Percentiles rank a stretch among this genome's conserved stretches.
phyloP scores from a whole-genome alignment of 441 rosid genomes.

The Populus trichocarpa region DNA sequence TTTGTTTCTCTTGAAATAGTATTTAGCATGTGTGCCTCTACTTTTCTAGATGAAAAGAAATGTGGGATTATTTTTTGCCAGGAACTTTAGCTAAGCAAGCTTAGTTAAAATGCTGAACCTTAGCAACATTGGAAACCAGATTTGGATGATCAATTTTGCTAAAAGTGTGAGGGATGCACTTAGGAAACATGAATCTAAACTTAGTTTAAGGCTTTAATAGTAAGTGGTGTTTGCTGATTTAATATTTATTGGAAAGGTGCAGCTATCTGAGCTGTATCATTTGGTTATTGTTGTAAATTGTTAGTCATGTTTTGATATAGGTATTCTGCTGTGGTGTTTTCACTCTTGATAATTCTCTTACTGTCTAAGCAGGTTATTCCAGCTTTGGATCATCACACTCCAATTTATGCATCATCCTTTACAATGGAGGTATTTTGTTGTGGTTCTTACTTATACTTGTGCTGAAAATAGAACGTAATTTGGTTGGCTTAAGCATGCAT shows the following conservation, averaged over 20 bases:
- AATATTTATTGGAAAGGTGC: neutral
- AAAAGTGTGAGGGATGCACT: neutral
- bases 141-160: neutral
- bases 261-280: neutral
- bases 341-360: slow-evolving; percentile 5
- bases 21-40: neutral
- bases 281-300: neutral
- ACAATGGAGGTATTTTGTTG: slow-evolving; percentile 79
- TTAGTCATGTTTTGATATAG: slow-evolving; percentile 2
- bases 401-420: slow-evolving; percentile 91
- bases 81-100: neutral
- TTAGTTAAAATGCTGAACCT: neutral
- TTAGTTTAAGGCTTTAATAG: slow-evolving; percentile 1
- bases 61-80: neutral
- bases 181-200: slow-evolving; percentile 5
- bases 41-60: neutral
- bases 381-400: slow-evolving; percentile 76
- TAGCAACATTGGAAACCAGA: neutral
- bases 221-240: neutral
- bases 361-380: slow-evolving; percentile 75
- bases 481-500: neutral
- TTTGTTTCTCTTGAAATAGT: neutral
- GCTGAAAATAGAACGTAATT: neutral
- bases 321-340: neutral
- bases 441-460: slow-evolving; percentile 1